A percentile compares a stretch with the other conserved stretches of the same genome.
phyloP scores from a whole-genome alignment of 1,139 yeast genomes.

The Yamadazyma friedrichii region DNA sequence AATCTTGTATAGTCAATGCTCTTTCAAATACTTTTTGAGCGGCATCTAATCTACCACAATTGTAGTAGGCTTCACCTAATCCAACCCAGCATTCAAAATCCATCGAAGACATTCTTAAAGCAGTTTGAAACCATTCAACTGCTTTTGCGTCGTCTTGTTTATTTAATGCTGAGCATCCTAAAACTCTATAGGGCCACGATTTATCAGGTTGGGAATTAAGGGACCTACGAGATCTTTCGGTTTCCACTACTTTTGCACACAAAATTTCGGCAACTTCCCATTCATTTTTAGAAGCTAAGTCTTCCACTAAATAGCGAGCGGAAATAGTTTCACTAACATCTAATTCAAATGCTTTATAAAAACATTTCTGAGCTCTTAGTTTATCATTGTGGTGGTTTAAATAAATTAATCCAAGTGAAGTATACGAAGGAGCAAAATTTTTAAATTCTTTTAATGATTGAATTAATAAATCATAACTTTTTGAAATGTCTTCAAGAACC shows the following conservation, averaged over 20 bases:
- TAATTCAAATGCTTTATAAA: conserved; percentile 84
- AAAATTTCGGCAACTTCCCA: conserved; percentile 87
- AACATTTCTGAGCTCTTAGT: conserved; percentile 79
- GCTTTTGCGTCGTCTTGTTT: conserved; percentile 75
- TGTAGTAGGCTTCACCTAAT: conserved; percentile 85
- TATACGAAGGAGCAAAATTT: conserved; percentile 71
- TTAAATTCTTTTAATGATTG: conserved; percentile 63
- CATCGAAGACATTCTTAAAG: conserved; percentile 63
- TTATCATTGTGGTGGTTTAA: conserved; percentile 55
- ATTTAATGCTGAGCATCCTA: conserved; percentile 79
- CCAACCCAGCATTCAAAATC: conserved; percentile 91
- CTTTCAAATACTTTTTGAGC: conserved; percentile 78
- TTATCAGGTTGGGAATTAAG: conserved; percentile 43
- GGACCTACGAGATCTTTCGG: conserved; percentile 57
- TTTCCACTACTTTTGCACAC: conserved; percentile 60
- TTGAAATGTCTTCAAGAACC: conserved; percentile 30
- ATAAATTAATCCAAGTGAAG: conserved; percentile 76
- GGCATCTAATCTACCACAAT: conserved; percentile 85
- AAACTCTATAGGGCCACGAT: conserved; percentile 84
- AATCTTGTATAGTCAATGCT: conserved; percentile 46
- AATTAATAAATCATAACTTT: conserved; percentile 54
- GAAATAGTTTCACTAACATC: conserved; percentile 75
- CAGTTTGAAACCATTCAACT: conserved; percentile 84
- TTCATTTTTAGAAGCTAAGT: conserved; percentile 63
- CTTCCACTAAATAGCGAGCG: conserved; percentile 68